These are phyloP conservation scores for Macrolepiota dolichaula DNA, from an alignment of 768 basidiomycete species.

Conservation along the genomic window DNA sequence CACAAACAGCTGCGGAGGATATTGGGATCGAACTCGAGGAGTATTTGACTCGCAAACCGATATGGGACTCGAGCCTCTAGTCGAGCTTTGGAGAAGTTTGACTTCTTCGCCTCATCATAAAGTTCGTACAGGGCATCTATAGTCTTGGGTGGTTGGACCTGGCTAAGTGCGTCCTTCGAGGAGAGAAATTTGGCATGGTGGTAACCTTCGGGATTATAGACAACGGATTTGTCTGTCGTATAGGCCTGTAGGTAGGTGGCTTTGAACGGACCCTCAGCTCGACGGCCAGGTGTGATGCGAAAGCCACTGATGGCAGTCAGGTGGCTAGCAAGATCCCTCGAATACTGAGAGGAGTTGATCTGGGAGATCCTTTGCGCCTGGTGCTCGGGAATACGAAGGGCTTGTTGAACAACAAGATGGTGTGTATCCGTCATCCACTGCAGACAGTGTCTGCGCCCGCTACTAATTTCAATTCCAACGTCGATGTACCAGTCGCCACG, in stretches of 20 bases:
- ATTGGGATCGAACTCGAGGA: not conserved
- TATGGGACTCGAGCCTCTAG: slow-evolving; percentile 13
- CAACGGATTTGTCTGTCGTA: slow-evolving; percentile 18
- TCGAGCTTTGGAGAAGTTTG: not conserved
- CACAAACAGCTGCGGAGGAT: not conserved
- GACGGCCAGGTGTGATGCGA: slow-evolving; percentile 11
- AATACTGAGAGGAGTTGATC: slow-evolving; percentile 12
- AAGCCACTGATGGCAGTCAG: slow-evolving; percentile 15
- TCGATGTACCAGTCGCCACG: slow-evolving; percentile 20
- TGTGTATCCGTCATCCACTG: slow-evolving; percentile 12
- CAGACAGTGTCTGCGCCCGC: slow-evolving; percentile 5
- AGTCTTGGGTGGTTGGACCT: not conserved
- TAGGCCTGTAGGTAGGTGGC: slow-evolving; percentile 15
- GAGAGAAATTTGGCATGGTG: slow-evolving; percentile 12
- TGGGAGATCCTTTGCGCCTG: slow-evolving; percentile 3
- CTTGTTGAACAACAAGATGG: not conserved
- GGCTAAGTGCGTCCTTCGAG: not conserved
- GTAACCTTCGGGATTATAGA: slow-evolving; percentile 8
- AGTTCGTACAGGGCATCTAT: not conserved
- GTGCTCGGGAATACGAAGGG: not conserved
- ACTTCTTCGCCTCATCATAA: not conserved
- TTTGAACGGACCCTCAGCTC: slow-evolving; percentile 7
- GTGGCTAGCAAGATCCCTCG: slow-evolving; percentile 14
- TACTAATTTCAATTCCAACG: slow-evolving; percentile 19
- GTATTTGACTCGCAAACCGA: not conserved